A percentile compares a stretch with the other conserved stretches of the same genome.
Conservation (phyloP, 768 basidiomycete genomes). For the Lactifluus pinguis region DNA sequence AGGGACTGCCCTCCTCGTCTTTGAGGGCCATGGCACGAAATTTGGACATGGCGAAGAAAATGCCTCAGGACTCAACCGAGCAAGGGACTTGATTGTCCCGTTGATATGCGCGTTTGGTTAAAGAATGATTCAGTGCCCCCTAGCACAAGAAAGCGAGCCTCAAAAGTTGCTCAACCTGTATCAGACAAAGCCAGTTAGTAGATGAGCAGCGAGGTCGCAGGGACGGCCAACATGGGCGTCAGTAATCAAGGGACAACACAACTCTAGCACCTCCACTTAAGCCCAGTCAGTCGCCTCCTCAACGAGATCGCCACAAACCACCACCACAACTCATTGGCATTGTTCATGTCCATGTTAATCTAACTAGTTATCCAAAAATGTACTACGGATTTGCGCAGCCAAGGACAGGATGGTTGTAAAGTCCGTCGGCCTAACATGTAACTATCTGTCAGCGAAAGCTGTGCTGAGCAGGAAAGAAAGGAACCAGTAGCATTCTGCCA, state of each 20-base stretch:
- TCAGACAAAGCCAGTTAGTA: constrained; percentile 13
- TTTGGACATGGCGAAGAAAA: constrained; percentile 10
- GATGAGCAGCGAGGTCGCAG: background rate
- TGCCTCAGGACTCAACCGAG: constrained; percentile 2
- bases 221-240: constrained; percentile 11
- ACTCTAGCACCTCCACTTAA: background rate
- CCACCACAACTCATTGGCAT: background rate
- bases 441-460: background rate
- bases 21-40: constrained; percentile 17
- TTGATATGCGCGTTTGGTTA: background rate
- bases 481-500: constrained; percentile 1
- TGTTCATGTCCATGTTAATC: constrained; percentile 7
- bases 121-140: background rate
- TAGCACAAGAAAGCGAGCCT: constrained; percentile 3
- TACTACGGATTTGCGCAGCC: background rate
- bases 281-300: background rate
- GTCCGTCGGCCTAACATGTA: background rate
- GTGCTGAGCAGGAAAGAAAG: background rate
- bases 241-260: background rate
- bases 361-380: background rate
- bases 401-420: background rate
- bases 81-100: background rate
- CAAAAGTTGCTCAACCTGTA: constrained; percentile 12
- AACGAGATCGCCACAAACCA: background rate
- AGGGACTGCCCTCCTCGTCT: constrained; percentile 3